A percentile compares a stretch with the other conserved stretches of the same genome.
phyloP scores from a whole-genome alignment of 2,329 filamentous ascomycete species.

The Corinectria fuckeliana region DNA sequence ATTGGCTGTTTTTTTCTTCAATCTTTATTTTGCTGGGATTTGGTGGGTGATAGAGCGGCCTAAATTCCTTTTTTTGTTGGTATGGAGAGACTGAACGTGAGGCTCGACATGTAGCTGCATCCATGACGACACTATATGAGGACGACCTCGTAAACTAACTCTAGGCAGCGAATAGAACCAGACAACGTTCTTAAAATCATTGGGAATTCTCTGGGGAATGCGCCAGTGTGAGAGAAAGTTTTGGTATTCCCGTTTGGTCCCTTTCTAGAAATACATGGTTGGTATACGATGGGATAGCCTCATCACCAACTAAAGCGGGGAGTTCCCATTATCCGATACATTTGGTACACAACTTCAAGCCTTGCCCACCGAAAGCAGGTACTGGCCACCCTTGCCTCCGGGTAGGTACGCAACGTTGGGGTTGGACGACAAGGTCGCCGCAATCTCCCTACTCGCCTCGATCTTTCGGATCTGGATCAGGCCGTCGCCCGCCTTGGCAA shows the following conservation, averaged over 20 bases:
- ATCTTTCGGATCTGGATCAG: constrained; percentile 96
- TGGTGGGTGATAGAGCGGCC: background rate
- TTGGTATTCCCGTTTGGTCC: constrained; percentile 32
- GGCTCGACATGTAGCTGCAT: background rate
- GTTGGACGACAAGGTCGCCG: constrained; percentile 84
- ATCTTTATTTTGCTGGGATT: no score
- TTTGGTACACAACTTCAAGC: constrained; percentile 39
- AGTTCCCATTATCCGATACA: constrained; percentile 38
- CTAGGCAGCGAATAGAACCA: background rate
- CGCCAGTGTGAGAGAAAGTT: constrained; percentile 34
- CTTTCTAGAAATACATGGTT: constrained; percentile 47
- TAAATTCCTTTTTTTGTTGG: background rate
- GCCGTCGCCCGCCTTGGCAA: constrained; percentile 91
- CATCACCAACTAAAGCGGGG: constrained; percentile 44
- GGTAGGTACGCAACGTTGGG: constrained; percentile 97
- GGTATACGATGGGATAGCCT: constrained; percentile 35
- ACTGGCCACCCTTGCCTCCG: constrained; percentile 65
- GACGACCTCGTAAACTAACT: background rate
- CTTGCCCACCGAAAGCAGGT: constrained; percentile 60
- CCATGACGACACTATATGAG: background rate
- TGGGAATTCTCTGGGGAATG: background rate
- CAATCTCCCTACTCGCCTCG: constrained; percentile 95
- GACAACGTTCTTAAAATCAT: background rate
- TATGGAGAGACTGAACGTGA: background rate
- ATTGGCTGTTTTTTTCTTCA: background rate